Conservation (phyloP, 495 filamentous ascomycete genomes). For the Hypoxylon fragiforme region DNA sequence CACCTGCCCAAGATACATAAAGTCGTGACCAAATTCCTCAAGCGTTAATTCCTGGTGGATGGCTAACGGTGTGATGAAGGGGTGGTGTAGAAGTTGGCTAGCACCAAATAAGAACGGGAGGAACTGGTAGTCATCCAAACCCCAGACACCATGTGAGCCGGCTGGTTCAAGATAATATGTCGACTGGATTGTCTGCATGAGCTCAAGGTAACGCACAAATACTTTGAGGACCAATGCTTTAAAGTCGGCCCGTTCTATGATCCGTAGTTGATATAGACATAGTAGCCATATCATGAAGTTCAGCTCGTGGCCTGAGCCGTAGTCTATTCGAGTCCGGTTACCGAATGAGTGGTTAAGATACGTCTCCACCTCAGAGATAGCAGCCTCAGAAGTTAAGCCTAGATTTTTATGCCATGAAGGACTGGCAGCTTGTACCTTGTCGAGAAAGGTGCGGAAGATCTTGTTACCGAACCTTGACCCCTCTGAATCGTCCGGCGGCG, state of each 20-base stretch:
- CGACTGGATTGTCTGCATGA: conserved; percentile 81
- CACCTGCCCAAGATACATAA: conserved; percentile 89
- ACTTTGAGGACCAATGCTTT: conserved; percentile 71
- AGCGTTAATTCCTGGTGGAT: conserved; percentile 86
- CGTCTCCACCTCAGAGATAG: conserved; percentile 69
- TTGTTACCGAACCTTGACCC: conserved; percentile 95
- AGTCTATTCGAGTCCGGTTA: conserved; percentile 87
- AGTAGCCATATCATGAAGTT: conserved; percentile 96
- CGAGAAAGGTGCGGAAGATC: conserved; percentile 80
- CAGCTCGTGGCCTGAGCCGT: conserved; percentile 94
- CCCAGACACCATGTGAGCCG: conserved; percentile 95
- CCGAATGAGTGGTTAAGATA: conserved; percentile 87
- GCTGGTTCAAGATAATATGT: conserved; percentile 96
- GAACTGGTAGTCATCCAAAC: conserved; percentile 97
- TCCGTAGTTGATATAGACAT: conserved; percentile 78
- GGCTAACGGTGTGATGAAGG: conserved; percentile 79
- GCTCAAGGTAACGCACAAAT: conserved; percentile 76
- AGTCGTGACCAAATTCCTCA: conserved; percentile 81
- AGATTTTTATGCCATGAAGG: conserved; percentile 62
- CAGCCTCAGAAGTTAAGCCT: conserved; percentile 55
- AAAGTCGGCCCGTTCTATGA: conserved; percentile 68
- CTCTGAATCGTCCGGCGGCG: conserved; percentile 80
- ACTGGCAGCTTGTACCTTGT: conserved; percentile 62
- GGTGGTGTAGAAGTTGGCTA: conserved; percentile 83
- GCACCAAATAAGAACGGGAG: conserved; percentile 94